Evolutionary conservation across 2,329 filamentous ascomycete species (phyloP).

Genomic region (Pochonia chlamydosporia): DNA sequence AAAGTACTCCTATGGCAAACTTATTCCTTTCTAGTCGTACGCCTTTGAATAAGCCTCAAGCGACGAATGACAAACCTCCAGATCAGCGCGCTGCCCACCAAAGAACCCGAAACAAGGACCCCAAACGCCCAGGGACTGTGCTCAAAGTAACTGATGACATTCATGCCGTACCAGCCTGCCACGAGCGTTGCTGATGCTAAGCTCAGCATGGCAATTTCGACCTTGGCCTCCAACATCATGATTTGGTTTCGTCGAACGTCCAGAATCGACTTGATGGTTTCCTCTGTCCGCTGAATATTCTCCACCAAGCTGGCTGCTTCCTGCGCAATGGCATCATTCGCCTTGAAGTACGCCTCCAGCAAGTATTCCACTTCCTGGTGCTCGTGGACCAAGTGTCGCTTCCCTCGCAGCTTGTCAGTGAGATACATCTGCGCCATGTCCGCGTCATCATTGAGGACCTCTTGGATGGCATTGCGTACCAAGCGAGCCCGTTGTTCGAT

Average conservation of each 20-base stretch:
- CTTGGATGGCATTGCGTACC: constrained; percentile 25
- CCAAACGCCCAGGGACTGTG: constrained; percentile 23
- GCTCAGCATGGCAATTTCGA: constrained; percentile 29
- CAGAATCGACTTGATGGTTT: constrained; percentile 25
- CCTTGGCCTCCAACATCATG: constrained; percentile 29
- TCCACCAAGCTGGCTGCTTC: constrained; percentile 21
- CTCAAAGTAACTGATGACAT: constrained; percentile 29
- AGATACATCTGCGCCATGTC: constrained; percentile 31
- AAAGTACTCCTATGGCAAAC: no score
- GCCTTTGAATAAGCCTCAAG: constrained; percentile 1
- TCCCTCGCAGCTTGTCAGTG: constrained; percentile 22
- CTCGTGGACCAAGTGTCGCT: constrained; percentile 21
- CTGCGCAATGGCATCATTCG: constrained; percentile 23
- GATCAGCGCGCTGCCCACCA: constrained; percentile 6
- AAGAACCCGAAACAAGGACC: constrained; percentile 1
- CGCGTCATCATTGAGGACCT: constrained; percentile 27
- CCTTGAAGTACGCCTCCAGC: constrained; percentile 29
- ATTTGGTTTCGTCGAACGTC: constrained; percentile 31
- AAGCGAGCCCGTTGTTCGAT: constrained; percentile 25
- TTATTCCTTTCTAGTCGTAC: not conserved
- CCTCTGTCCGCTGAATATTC: constrained; percentile 24
- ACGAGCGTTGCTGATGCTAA: constrained; percentile 28
- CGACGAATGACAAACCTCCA: constrained; percentile 6
- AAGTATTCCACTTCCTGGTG: constrained; percentile 31
- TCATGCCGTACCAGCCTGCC: constrained; percentile 30